A percentile compares a stretch with the other conserved stretches of the same genome.
Conservation (phyloP, 2,329 filamentous ascomycete genomes). For the Exserohilum rostratum region DNA sequence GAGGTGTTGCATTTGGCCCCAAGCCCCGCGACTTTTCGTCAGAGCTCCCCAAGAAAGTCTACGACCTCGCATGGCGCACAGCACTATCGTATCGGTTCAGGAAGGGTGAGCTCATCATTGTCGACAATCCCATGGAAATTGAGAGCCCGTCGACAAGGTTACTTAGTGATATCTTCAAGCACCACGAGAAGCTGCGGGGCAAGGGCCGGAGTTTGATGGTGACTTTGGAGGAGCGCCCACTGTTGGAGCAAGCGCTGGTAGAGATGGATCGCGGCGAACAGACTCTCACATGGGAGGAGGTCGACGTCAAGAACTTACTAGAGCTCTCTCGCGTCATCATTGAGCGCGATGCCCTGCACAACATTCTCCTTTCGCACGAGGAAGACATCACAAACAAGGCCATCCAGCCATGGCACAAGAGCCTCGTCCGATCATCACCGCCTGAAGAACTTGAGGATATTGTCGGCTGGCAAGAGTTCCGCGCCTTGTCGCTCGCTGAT, state of each 20-base stretch:
- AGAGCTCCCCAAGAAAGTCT: conserved; percentile 82
- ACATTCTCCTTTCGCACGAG: conserved; percentile 62
- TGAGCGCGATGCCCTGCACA: conserved; percentile 78
- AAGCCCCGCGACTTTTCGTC: conserved; percentile 90
- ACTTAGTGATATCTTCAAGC: conserved; percentile 70
- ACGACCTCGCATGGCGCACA: conserved; percentile 94
- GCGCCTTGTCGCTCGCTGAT: conserved; percentile 25
- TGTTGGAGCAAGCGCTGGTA: conserved; percentile 71
- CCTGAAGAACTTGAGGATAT: conserved; percentile 31
- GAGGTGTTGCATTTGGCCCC: conserved; percentile 89
- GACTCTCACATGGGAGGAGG: conserved; percentile 73
- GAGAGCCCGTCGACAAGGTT: conserved; percentile 67
- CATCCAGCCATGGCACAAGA: conserved; percentile 30
- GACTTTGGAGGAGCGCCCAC: conserved; percentile 42
- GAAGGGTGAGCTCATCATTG: conserved; percentile 83
- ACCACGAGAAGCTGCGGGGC: conserved; percentile 62
- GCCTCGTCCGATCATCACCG: conserved; percentile 21
- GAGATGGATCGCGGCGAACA: conserved; percentile 71
- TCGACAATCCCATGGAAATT: conserved; percentile 78
- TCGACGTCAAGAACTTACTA: conserved; percentile 94
- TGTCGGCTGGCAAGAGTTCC: conserved; percentile 39
- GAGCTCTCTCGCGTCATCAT: conserved; percentile 85
- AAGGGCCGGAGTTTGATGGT: conserved; percentile 39
- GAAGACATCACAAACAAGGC: conserved; percentile 36
- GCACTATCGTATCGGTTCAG: conserved; percentile 91